Evolutionary conservation across 768 basidiomycete genomes (phyloP).

Genomic region (Brasilioporus rufonigricans): DNA sequence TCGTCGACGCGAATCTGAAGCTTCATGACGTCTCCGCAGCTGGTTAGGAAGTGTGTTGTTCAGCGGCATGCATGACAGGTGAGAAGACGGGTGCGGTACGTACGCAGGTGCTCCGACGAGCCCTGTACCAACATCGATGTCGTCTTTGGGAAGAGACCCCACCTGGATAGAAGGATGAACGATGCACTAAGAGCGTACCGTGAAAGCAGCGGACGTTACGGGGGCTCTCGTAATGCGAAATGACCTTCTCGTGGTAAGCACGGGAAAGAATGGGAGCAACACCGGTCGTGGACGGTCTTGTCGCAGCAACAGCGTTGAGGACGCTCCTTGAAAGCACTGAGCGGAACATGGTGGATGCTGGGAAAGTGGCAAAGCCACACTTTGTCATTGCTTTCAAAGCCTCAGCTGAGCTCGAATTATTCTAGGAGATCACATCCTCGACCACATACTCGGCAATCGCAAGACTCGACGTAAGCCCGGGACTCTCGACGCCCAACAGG

Average conservation of each 20-base stretch:
- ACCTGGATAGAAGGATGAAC: slow-evolving; percentile 71
- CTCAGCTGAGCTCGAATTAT: slow-evolving; percentile 25
- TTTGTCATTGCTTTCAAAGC: slow-evolving; percentile 6
- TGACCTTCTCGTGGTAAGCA: slow-evolving; percentile 93
- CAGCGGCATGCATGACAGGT: slow-evolving; percentile 12
- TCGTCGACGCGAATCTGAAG: slow-evolving; percentile 98
- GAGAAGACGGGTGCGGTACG: slow-evolving; percentile 35
- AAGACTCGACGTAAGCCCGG: slow-evolving; percentile 84
- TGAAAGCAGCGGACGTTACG: slow-evolving; percentile 73
- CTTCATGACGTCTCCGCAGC: slow-evolving; percentile 99
- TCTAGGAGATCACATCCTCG: slow-evolving; percentile 41
- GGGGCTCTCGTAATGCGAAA: slow-evolving; percentile 96
- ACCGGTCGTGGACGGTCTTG: slow-evolving; percentile 37
- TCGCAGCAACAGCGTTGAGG: slow-evolving; percentile 44
- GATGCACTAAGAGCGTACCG: slow-evolving; percentile 38
- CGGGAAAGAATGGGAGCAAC: slow-evolving; percentile 57
- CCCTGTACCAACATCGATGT: slow-evolving; percentile 92
- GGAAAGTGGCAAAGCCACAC: slow-evolving; percentile 21
- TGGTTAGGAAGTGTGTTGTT: slow-evolving; percentile 30
- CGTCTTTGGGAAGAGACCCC: slow-evolving; percentile 91
- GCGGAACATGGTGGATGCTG: slow-evolving; percentile 63
- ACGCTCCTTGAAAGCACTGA: slow-evolving; percentile 53
- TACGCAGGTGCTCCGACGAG: slow-evolving; percentile 97
- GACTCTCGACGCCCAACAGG: slow-evolving; percentile 88
- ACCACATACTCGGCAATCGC: slow-evolving; percentile 85